These are phyloP conservation scores for Helenozyma rhizophorensis DNA, from an alignment of 805 yeast species.

Conservation along the genomic window DNA sequence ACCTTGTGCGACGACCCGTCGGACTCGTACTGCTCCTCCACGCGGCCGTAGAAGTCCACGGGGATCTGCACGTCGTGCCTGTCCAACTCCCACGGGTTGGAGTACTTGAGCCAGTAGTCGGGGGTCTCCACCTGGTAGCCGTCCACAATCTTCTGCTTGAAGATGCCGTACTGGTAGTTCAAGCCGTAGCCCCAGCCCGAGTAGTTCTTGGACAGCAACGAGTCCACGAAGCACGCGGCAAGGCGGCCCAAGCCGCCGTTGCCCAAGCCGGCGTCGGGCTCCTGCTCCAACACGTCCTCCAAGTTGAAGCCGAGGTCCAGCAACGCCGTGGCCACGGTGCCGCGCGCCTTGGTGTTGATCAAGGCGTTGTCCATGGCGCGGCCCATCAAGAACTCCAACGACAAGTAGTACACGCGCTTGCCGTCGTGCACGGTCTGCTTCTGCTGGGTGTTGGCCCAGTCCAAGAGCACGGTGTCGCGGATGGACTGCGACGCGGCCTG, in stretches of 20 bases:
- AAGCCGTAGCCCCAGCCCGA: conserved; percentile 97
- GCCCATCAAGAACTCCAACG: conserved; percentile 90
- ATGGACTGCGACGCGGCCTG: conserved; percentile 80
- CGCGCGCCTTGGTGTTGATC: conserved; percentile 71
- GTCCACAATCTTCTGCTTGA: conserved; percentile 81
- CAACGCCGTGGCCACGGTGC: conserved; percentile 41
- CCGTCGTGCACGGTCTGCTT: conserved; percentile 77
- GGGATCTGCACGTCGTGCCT: conserved; percentile 85
- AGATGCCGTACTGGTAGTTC: conserved; percentile 90
- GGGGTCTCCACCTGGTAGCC: conserved; percentile 95
- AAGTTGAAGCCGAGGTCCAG: conserved; percentile 79
- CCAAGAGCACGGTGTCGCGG: conserved; percentile 73
- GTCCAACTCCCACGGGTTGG: conserved; percentile 93
- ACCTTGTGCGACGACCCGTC: conserved; percentile 54
- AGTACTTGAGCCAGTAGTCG: conserved; percentile 85
- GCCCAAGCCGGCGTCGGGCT: conserved; percentile 93
- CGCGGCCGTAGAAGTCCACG: conserved; percentile 83
- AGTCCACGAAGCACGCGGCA: conserved; percentile 92
- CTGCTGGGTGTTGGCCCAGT: conserved; percentile 94
- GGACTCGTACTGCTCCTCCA: conserved; percentile 51
- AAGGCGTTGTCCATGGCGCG: conserved; percentile 92
- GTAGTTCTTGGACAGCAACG: conserved; percentile 77
- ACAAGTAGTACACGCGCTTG: conserved; percentile 80
- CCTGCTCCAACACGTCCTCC: conserved; percentile 80
- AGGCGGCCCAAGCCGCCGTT: conserved; percentile 94